Evolutionary conservation across 1,139 yeast species (phyloP), one percentile per base, ranked within the genome.

Genomic region (Suhomyces guaymorum): DNA sequence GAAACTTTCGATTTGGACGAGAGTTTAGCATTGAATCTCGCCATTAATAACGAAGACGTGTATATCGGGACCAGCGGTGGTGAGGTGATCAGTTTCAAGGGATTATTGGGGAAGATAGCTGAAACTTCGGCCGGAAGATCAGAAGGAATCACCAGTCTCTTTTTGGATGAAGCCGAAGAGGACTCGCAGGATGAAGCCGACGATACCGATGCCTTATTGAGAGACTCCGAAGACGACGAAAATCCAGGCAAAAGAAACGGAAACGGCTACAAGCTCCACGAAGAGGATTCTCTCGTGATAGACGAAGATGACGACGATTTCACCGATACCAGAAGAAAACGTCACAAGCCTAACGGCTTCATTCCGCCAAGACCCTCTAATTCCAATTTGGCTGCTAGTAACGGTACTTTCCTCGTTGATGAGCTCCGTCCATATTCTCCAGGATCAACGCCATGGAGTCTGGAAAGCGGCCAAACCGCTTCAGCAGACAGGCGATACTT

Each of bases 361-460:
- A 24, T 28, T 14, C 41, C 34, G 12, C 28, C 21, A 21, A 44
- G 35, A 4, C 23, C 36, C 13, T n/a, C n/a, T n/a, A n/a, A 7
- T 14, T 19, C 9, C 32, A 13, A 10, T 17, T 7, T 24, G 12
- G 2, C 28, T 19, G 7, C n/a, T 23, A n/a, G n/a, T n/a, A n/a
- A n/a, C n/a, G n/a, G n/a, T n/a, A n/a, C n/a, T n/a, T n/a, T n/a
- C n/a, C n/a, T n/a, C 4, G 11, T n/a, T n/a, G 43, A 36, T 9
- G 43, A 41, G 9, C 35, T 55, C 14, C 41, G 37, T 12, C 78
- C 84, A 1, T 77, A 76, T 47, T 81, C 82, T 5, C 87, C 89
- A 1, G 97, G 97, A 1, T 77, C 85, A 3, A 89, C 97, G 0
- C 96, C 96, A 0, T 92, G 94, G 80, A 66, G 62, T 24, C 65